phyloP scores from a whole-genome alignment of 192 early-diverging fungal species.

The Umbelopsis ramanniana region DNA sequence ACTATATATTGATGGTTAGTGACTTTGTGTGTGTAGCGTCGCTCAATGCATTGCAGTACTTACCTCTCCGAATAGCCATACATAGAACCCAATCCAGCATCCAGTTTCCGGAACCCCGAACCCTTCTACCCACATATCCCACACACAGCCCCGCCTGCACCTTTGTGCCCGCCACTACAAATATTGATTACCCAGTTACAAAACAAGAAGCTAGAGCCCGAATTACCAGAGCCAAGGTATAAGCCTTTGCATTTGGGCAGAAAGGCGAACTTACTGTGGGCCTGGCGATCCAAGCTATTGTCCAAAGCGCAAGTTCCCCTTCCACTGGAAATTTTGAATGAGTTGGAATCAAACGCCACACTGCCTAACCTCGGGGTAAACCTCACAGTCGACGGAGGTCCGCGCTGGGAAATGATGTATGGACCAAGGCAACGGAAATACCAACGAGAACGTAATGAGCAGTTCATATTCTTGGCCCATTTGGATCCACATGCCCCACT shows the following conservation, averaged over 20 bases:
- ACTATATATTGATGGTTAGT: conserved; percentile 34
- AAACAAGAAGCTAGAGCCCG: conserved; percentile 23
- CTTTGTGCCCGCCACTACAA: conserved; percentile 23
- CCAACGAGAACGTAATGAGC: neutral
- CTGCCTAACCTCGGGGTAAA: neutral
- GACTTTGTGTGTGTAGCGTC: neutral
- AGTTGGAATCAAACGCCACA: conserved; percentile 31
- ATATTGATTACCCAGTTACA: neutral
- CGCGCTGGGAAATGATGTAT: conserved; percentile 30
- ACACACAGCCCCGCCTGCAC: conserved; percentile 39
- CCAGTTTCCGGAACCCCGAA: conserved; percentile 1
- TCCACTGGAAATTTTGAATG: conserved; percentile 34
- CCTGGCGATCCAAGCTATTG: conserved; percentile 32
- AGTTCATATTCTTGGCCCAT: conserved; percentile 17
- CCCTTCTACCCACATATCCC: conserved; percentile 39
- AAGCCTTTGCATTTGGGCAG: conserved; percentile 41
- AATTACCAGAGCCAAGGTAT: conserved; percentile 29
- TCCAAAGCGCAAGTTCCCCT: conserved; percentile 22
- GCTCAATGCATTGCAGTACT: neutral
- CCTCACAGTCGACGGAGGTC: conserved; percentile 15
- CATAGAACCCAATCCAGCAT: neutral
- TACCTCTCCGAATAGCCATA: conserved; percentile 19
- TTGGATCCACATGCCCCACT: neutral
- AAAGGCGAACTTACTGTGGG: conserved; percentile 44
- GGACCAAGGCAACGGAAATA: neutral